phyloP scores from a whole-genome alignment of 75 land plant species.

The Pinus albicaulis region DNA sequence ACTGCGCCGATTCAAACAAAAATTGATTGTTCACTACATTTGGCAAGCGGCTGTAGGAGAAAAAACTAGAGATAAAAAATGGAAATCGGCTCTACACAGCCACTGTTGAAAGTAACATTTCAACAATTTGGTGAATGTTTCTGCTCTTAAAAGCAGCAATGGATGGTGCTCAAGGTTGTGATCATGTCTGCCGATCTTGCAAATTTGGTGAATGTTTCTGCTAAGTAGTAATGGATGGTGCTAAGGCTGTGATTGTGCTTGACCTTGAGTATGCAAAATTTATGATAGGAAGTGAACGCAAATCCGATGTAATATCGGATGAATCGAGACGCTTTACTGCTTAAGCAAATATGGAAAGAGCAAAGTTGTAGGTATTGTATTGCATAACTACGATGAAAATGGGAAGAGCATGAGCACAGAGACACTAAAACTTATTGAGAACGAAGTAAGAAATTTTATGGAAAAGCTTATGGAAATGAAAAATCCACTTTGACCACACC shows the following conservation, averaged over 20 bases:
- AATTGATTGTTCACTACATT: too few species aligned
- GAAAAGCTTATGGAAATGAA: constrained; percentile 89
- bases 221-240: constrained; percentile 99
- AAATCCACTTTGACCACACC: constrained; percentile 72
- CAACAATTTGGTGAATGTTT: too few species aligned
- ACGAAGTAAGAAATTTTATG: constrained; percentile 76
- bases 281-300: constrained; percentile 99
- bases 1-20: too few species aligned
- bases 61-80: too few species aligned
- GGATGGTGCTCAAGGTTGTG: constrained; percentile 98
- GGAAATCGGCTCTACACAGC: too few species aligned
- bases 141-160: constrained; percentile 75
- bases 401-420: constrained; percentile 97
- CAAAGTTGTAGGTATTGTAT: constrained; percentile 80
- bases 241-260: constrained; percentile 79
- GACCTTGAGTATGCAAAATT: constrained; percentile 98
- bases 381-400: constrained; percentile 83
- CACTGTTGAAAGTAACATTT: too few species aligned
- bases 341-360: constrained; percentile 98
- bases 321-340: constrained; percentile 90
- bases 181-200: constrained; percentile 99
- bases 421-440: constrained; percentile 88
- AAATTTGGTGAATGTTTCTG: constrained; percentile 91
- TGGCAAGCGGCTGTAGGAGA: too few species aligned
- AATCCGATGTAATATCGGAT: constrained; percentile 91